Evolutionary conservation across 768 basidiomycete genomes (phyloP).

Genomic region (Tulasnella sp.): DNA sequence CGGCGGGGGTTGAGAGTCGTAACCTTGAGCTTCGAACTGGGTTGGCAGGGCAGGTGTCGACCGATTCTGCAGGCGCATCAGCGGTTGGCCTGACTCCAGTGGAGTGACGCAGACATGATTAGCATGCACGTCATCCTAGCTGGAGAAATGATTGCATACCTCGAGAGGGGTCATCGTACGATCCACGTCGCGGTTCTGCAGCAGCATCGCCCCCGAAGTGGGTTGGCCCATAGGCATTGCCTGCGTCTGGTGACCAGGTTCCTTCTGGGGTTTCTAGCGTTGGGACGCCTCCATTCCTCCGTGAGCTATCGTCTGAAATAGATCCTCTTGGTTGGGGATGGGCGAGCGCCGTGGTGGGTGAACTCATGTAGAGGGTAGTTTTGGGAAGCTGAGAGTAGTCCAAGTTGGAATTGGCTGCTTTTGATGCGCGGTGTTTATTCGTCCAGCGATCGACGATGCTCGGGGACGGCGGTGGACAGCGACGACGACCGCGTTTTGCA

Average conservation of each 20-base stretch:
- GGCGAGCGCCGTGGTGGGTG: not conserved
- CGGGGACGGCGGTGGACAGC: not conserved
- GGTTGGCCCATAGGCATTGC: not conserved
- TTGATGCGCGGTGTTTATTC: not conserved
- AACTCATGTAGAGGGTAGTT: not conserved
- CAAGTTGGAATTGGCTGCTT: not conserved
- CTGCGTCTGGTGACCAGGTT: not conserved
- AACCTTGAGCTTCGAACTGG: not conserved
- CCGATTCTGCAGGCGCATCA: constrained; percentile 15
- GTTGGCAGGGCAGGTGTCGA: constrained; percentile 18
- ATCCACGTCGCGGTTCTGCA: not conserved
- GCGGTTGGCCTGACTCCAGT: constrained; percentile 13
- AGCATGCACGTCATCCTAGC: not conserved
- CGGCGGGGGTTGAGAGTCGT: not conserved
- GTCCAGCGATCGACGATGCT: not conserved
- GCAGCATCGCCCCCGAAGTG: not conserved
- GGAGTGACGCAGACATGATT: not conserved
- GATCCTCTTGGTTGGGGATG: not conserved
- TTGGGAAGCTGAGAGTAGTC: not conserved
- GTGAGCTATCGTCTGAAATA: not conserved
- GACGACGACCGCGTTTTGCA: not conserved
- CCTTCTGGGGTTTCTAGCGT: not conserved
- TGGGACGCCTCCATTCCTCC: not conserved
- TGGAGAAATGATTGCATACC: not conserved
- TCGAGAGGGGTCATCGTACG: not conserved